Evolutionary conservation across 441 rosid species (phyloP), one percentile per base, ranked within the genome.

Genomic region (Euphorbia schlechtendalii): DNA sequence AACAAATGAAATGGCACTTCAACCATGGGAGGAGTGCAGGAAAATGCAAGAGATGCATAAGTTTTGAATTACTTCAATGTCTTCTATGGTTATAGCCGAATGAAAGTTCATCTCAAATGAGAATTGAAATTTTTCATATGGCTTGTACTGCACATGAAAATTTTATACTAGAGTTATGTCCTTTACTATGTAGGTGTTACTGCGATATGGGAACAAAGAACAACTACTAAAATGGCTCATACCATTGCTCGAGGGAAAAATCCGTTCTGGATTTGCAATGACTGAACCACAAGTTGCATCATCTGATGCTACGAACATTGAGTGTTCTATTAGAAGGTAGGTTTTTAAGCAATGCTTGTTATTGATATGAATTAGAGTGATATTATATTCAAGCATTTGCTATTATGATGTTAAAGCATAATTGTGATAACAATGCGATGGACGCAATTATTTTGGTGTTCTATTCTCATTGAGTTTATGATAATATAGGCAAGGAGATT

Each of bases 251-350:
- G 86, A 89, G 64, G 99, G 99, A 63, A 85, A 83, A 77, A 87
- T 91, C 66, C 94, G 99, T 57, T 94, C 99, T 69, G 98, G 92
- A 76, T 94, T 94, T 73, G 99, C 99, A 59, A 94, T 94, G 98
- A 94, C 99, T 59, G 99, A 94, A 76, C 99, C 99, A 21, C 90
- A 82, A 75, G 99, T 94, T 79, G 99, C 98, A 52, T 91, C 98
- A 34, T 94, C 99, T 68, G 99, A 94, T 81, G 98, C 96, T 66
- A 94, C 99, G 59, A 94, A 91, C 70, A 89, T 94, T 40, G 98
- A 91, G 69, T 94, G 99, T 66, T 94, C 99, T 20, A 91, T 94
- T 74, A 79, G 18, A 79, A 89, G 99, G 99, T 91, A 62, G 55
- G 58, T 55, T 15, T 45, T 27, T 65, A 54, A 32, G 40, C 15